Base-by-base conservation (phyloP, 2,329 filamentous ascomycete genomes). In the Exophiala phaeomuriformis region DNA sequence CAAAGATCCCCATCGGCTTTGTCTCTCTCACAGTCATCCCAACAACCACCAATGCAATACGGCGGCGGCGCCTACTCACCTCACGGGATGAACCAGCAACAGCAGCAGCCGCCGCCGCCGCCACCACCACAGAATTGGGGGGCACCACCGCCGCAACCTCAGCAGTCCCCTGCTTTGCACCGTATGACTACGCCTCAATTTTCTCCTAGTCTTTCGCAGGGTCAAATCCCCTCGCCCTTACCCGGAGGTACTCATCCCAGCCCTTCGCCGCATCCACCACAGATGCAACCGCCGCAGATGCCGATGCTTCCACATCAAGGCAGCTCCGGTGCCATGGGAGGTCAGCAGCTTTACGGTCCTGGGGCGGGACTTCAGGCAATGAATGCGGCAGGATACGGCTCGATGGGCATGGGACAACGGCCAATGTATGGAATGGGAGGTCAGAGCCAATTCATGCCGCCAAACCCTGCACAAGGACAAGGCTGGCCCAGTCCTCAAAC, bases 71-170 rank as follows among this genome's bases (percentile, higher is more conserved):
- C 67, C 35, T 62, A 68, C 44, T 60, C 63, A 39, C 74, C 75
- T 8, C 76, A 79, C 39, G 50, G 44, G 29, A 54, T 61, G 52
- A 81, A 81, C 10, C 64, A 79, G 32, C 71, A 71, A 33, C 70
- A 79, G 46, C 81, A 83, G 39, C 84, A 85, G 19, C 77, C 66
- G 32, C 65, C 79, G 33, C 71, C 69, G 36, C 71, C 79, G 47
- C 66, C 79, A 32, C 71, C 79, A 46, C 81, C 83, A 40, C 84
- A 85, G 66, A 85, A 71, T 79, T 89, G 80, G 82, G 85, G 64
- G 76, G 83, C 69, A 72, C 78, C 68, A 70, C 77, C 62, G 69
- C 82, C 80, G 36, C 82, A 85, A 62, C 82, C 84, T 62, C 82
- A 83, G 53, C 77, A 81, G 5, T 76, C 82, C 1, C 76, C 79